Evolutionary conservation across 2,329 filamentous ascomycete genomes (phyloP).

Genomic region (Botrytis fragariae): DNA sequence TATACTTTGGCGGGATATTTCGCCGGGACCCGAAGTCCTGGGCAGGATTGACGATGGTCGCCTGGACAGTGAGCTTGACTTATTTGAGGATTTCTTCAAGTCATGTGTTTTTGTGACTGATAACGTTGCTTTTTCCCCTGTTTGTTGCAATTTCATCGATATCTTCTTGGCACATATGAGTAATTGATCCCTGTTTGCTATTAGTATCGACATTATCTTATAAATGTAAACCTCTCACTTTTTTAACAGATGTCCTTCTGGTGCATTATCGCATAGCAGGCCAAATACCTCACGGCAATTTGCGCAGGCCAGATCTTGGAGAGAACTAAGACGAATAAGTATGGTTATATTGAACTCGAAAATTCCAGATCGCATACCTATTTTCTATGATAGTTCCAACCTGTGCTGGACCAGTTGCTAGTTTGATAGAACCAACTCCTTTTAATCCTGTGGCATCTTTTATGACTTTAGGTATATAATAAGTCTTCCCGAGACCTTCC

Average conservation of each 20-base stretch:
- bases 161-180: slow-evolving; percentile 34
- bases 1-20: background rate
- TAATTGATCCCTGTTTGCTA: slow-evolving; percentile 32
- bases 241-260: slow-evolving; percentile 34
- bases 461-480: slow-evolving; percentile 34
- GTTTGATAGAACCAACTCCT: slow-evolving; percentile 29
- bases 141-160: slow-evolving; percentile 30
- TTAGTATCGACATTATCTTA: slow-evolving; percentile 2
- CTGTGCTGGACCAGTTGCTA: slow-evolving; percentile 22
- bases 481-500: slow-evolving; percentile 37
- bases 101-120: slow-evolving; percentile 28
- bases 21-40: background rate
- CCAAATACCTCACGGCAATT: slow-evolving; percentile 33
- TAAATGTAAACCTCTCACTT: slow-evolving; percentile 25
- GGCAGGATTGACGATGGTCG: slow-evolving; percentile 5
- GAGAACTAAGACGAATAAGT: slow-evolving; percentile 26
- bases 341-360: background rate
- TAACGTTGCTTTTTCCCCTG: slow-evolving; percentile 28
- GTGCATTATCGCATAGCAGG: slow-evolving; percentile 35
- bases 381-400: slow-evolving; percentile 34
- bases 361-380: slow-evolving; percentile 26
- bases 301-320: slow-evolving; percentile 36
- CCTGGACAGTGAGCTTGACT: background rate
- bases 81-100: slow-evolving; percentile 23
- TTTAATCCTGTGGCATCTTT: slow-evolving; percentile 29